These are phyloP conservation scores for Aspergillus coremiiformis DNA, from an alignment of 495 filamentous ascomycete species.

Conservation along the genomic window DNA sequence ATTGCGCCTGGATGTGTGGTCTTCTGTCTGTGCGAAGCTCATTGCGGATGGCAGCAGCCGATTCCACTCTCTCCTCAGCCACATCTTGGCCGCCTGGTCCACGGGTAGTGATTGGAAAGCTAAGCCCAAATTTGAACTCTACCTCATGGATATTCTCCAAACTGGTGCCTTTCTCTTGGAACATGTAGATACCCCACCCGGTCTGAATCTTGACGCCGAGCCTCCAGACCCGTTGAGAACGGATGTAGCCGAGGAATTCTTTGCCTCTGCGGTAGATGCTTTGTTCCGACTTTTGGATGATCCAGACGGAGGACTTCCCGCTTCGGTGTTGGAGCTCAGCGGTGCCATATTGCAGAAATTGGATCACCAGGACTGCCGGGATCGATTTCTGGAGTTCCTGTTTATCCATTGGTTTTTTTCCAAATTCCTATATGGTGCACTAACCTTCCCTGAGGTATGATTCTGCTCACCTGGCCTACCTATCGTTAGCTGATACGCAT, in stretches of 20 bases:
- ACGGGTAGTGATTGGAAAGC: constrained; percentile 83
- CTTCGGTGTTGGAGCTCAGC: constrained; percentile 72
- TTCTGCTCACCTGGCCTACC: neutral
- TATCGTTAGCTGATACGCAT: neutral
- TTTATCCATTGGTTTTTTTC: constrained; percentile 90
- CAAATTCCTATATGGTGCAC: constrained; percentile 71
- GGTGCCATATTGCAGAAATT: constrained; percentile 75
- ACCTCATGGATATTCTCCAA: constrained; percentile 86
- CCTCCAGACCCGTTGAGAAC: constrained; percentile 60
- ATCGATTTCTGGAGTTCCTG: constrained; percentile 67
- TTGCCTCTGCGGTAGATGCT: constrained; percentile 67
- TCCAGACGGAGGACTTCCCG: constrained; percentile 73
- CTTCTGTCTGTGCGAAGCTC: constrained; percentile 75
- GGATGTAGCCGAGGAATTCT: constrained; percentile 84
- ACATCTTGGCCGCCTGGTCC: constrained; percentile 72
- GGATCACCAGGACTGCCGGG: constrained; percentile 58
- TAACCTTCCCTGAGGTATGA: constrained; percentile 82
- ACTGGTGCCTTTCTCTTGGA: constrained; percentile 88
- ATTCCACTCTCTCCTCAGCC: constrained; percentile 35
- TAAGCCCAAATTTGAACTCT: constrained; percentile 81
- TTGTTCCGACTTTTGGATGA: constrained; percentile 80
- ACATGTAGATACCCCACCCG: constrained; percentile 52
- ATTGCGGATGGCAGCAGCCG: constrained; percentile 37
- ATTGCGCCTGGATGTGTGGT: constrained; percentile 79
- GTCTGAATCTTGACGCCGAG: constrained; percentile 36